A percentile compares a stretch with the other conserved stretches of the same genome.
Evolutionary conservation across 805 yeast genomes (phyloP).

Genomic region (Kluyveromyces lactis): DNA sequence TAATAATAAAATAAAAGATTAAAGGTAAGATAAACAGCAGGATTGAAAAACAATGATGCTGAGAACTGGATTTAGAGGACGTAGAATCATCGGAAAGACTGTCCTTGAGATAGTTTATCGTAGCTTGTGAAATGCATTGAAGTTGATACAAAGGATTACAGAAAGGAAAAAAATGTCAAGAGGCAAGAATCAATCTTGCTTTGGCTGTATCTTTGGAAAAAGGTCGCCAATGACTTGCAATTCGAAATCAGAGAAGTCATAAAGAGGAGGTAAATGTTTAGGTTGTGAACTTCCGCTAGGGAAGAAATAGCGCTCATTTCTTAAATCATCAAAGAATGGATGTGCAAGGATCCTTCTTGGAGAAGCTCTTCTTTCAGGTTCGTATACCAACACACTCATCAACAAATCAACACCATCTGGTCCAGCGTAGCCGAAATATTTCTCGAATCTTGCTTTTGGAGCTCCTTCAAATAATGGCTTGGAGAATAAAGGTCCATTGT

Average conservation of each 20-base stretch:
- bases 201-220: constrained; percentile 6
- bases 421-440: constrained; percentile 69
- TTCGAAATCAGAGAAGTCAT: constrained; percentile 69
- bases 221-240: constrained; percentile 37
- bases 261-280: constrained; percentile 39
- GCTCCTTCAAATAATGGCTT: constrained; percentile 52
- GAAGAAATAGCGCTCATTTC: constrained; percentile 43
- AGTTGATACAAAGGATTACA: no score
- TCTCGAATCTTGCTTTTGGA: constrained; percentile 48
- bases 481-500: constrained; percentile 66
- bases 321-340: constrained; percentile 81
- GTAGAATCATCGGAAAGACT: neutral
- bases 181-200: constrained; percentile 2
- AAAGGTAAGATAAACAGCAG: neutral
- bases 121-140: no score
- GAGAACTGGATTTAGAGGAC: neutral
- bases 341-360: constrained; percentile 82
- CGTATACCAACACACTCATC: constrained; percentile 75
- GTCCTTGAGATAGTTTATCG: no score
- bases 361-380: constrained; percentile 74
- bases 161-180: no score
- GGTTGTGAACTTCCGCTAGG: constrained; percentile 46
- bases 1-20: neutral
- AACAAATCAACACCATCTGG: constrained; percentile 81
- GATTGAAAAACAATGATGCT: neutral